Conservation (phyloP, 345 rosid species). For the Populus simonii region DNA sequence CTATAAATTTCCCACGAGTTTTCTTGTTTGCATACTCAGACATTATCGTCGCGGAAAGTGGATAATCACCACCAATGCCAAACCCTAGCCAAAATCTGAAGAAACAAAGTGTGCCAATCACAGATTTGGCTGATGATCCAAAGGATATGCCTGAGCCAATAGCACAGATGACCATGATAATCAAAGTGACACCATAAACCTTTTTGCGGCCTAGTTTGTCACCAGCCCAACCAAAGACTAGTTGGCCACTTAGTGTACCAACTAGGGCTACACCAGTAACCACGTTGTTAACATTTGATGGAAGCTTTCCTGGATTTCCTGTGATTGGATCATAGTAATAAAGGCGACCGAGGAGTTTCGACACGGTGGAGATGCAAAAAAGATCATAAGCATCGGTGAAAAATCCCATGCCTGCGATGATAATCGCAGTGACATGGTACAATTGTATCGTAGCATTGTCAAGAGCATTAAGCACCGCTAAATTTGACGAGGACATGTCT, state of each 20-base stretch:
- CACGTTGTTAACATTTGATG: constrained; percentile 30
- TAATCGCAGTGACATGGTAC: constrained; percentile 60
- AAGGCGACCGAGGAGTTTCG: constrained; percentile 67
- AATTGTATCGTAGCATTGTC: constrained; percentile 57
- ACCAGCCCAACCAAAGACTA: constrained; percentile 64
- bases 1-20: constrained; percentile 54
- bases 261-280: constrained; percentile 56
- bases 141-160: constrained; percentile 58
- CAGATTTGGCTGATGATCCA: constrained; percentile 35
- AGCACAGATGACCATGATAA: constrained; percentile 57
- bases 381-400: constrained; percentile 82
- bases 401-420: constrained; percentile 78
- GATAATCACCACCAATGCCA: constrained; percentile 84
- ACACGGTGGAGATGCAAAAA: constrained; percentile 55
- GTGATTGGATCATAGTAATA: constrained; percentile 48
- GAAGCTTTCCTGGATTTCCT: constrained; percentile 40
- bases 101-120: constrained; percentile 58
- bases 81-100: constrained; percentile 75
- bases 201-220: constrained; percentile 66
- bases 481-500: constrained; percentile 18
- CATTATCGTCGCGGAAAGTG: constrained; percentile 76
- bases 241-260: constrained; percentile 56
- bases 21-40: constrained; percentile 60
- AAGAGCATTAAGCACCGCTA: constrained; percentile 59
- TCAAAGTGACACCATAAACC: constrained; percentile 54